phyloP scores from a whole-genome alignment of 257 asterid species.

The Orobanche coerulescens region DNA sequence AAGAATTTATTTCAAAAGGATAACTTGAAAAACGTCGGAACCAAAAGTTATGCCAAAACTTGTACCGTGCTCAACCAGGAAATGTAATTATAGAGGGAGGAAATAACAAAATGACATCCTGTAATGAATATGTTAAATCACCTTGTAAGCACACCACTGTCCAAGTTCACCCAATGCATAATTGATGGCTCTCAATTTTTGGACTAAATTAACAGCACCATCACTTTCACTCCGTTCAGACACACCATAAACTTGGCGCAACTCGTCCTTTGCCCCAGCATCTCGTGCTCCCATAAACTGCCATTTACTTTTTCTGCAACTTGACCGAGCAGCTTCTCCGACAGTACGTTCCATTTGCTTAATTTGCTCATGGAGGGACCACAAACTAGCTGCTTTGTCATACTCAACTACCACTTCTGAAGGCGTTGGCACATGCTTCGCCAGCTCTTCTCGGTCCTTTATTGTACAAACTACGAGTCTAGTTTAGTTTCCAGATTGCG shows the following conservation, averaged over 20 bases:
- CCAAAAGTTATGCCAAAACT: background rate
- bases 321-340: constrained; percentile 90
- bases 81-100: background rate
- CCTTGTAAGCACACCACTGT: constrained; percentile 99
- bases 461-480: constrained; percentile 89
- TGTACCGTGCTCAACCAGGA: constrained; percentile 5
- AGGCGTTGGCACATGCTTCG: constrained; percentile 97
- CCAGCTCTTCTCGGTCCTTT: constrained; percentile 93
- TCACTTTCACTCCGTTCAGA: constrained; percentile 99
- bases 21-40: background rate
- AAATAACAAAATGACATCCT: background rate
- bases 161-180: constrained; percentile 98
- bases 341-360: constrained; percentile 88
- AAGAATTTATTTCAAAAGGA: background rate
- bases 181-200: constrained; percentile 92
- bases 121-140: constrained; percentile 19
- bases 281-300: constrained; percentile 99
- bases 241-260: constrained; percentile 94
- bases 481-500: constrained; percentile 89
- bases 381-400: constrained; percentile 89
- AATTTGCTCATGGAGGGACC: constrained; percentile 96
- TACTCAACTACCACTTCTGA: constrained; percentile 88
- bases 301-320: constrained; percentile 96
- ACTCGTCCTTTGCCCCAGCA: constrained; percentile 94
- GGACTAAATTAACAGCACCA: constrained; percentile 95